Percentiles rank a stretch among this genome's conserved stretches.
These are phyloP conservation scores for Trametes maxima DNA, from an alignment of 768 basidiomycete species.

Conservation along the genomic window DNA sequence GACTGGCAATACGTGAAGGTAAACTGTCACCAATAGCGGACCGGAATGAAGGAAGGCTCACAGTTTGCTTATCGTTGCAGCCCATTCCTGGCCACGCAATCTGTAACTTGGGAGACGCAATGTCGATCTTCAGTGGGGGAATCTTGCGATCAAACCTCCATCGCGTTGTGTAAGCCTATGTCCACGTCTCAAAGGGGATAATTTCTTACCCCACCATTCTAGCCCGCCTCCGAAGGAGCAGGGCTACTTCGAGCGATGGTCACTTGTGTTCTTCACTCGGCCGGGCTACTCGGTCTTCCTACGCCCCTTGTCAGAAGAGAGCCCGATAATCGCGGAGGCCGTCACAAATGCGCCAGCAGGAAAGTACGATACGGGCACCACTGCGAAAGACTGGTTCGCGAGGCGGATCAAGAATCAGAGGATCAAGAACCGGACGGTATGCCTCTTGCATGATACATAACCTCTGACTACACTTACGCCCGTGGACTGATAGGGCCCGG, in stretches of 20 bases:
- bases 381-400: conserved; percentile 45
- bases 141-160: conserved; percentile 66
- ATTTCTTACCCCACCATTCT: neutral
- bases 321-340: conserved; percentile 50
- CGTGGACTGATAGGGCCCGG: conserved; percentile 19
- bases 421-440: conserved; percentile 45
- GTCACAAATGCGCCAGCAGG: conserved; percentile 37
- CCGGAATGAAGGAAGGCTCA: neutral
- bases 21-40: neutral
- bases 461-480: neutral
- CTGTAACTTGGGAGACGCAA: conserved; percentile 55
- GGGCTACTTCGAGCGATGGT: conserved; percentile 56
- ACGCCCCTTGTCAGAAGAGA: conserved; percentile 53
- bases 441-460: conserved; percentile 4
- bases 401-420: conserved; percentile 44
- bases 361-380: conserved; percentile 38
- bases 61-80: conserved; percentile 5
- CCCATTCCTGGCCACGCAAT: conserved; percentile 37
- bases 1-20: conserved; percentile 73
- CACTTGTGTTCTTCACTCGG: conserved; percentile 68
- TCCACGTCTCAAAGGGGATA: neutral
- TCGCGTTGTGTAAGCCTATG: conserved; percentile 54
- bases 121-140: conserved; percentile 63
- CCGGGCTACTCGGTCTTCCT: conserved; percentile 57
- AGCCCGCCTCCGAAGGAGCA: conserved; percentile 61